Conservation (phyloP, 2,329 filamentous ascomycete genomes). For the Pseudogymnoascus sp. region DNA sequence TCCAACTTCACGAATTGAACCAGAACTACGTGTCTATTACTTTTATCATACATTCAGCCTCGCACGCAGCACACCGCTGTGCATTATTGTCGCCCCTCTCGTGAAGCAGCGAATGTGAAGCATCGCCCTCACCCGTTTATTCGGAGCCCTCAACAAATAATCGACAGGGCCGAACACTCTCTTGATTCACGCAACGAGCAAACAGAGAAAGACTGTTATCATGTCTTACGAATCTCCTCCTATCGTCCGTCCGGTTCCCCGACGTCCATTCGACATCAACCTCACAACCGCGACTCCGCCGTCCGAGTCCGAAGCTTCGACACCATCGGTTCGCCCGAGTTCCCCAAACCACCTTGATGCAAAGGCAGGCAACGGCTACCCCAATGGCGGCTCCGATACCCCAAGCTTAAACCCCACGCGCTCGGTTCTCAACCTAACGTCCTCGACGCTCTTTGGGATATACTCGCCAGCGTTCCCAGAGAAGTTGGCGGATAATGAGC, state of each 20-base stretch:
- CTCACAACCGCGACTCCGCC: constrained; percentile 41
- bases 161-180: neutral
- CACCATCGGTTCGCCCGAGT: constrained; percentile 41
- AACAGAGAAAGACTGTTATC: constrained; percentile 17
- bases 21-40: neutral
- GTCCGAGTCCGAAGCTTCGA: constrained; percentile 30
- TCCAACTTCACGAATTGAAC: neutral
- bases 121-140: neutral
- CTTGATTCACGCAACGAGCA: neutral
- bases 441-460: constrained; percentile 85
- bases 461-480: constrained; percentile 61
- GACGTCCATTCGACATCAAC: constrained; percentile 61
- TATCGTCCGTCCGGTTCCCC: constrained; percentile 62
- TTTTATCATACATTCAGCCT: neutral
- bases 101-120: neutral
- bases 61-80: neutral
- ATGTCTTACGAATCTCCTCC: constrained; percentile 37
- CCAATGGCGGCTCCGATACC: constrained; percentile 22
- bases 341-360: constrained; percentile 57
- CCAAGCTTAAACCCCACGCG: constrained; percentile 57
- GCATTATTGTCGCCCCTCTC: neutral
- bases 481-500: constrained; percentile 44
- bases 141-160: neutral
- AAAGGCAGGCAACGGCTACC: constrained; percentile 38
- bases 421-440: constrained; percentile 78